These are phyloP conservation scores for Helianthus annuus DNA, from an alignment of 129 eudicot genomes.

Conservation along the genomic window HanXRQr2.0-SUNRISE NC_035444.2:4981941-4982440, in stretches of 20 bases:
- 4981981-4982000: conserved; percentile 66
- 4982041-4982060: conserved; percentile 51
- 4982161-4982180: no score
- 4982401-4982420: conserved; percentile 81
- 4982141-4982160: no score
- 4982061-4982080: conserved; percentile 14
- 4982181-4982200: no score
- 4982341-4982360: no score
- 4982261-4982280: no score
- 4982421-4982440: conserved; percentile 87
- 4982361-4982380: conserved; percentile 36
- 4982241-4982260: no score
- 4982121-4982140: no score
- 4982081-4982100: conserved; percentile 28
- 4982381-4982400: conserved; percentile 65
- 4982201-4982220: no score
- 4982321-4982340: no score
- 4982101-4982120: not conserved
- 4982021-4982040: conserved; percentile 62
- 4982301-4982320: no score
- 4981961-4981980: conserved; percentile 72
- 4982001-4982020: conserved; percentile 30
- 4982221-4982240: no score
- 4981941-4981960: conserved; percentile 87
- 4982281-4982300: no score